Percentiles rank a stretch among this genome's conserved stretches.
phyloP scores from a whole-genome alignment of 2,329 filamentous ascomycete genomes.

The Epichloe hybrida region DNA sequence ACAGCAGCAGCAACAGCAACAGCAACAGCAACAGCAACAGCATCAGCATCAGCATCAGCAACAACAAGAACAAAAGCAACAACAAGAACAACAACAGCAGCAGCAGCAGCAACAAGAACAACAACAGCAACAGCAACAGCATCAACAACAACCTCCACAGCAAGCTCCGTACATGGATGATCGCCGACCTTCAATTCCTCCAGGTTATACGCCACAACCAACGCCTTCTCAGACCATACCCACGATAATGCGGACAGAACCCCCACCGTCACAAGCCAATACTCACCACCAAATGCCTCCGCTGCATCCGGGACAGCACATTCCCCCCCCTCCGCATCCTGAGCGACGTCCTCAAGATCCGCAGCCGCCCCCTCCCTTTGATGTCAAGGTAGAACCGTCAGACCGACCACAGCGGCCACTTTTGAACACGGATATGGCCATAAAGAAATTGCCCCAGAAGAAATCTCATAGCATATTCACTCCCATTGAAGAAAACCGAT shows the following conservation, averaged over 20 bases:
- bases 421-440: constrained; percentile 36
- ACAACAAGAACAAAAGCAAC: not conserved
- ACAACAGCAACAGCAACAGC: not conserved
- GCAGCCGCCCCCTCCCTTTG: constrained; percentile 34
- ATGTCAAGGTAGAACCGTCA: constrained; percentile 35
- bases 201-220: constrained; percentile 46
- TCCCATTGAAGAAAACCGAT: constrained; percentile 85
- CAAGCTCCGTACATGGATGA: constrained; percentile 67
- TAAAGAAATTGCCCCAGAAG: constrained; percentile 55
- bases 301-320: constrained; percentile 30
- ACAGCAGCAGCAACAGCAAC: constrained; percentile 23
- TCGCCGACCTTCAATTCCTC: constrained; percentile 60
- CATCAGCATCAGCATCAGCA: constrained; percentile 17
- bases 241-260: constrained; percentile 35
- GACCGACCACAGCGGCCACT: constrained; percentile 32
- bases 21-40: constrained; percentile 12
- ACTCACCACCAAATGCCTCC: constrained; percentile 30
- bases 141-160: constrained; percentile 16
- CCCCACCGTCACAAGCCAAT: constrained; percentile 45
- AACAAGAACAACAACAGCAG: not conserved
- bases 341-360: constrained; percentile 34
- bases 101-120: not conserved
- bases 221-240: constrained; percentile 34
- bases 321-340: constrained; percentile 39
- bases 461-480: constrained; percentile 93